Evolutionary conservation across 169 alveolate genomes (phyloP), one percentile per base, ranked within the genome.

Genomic region (Eimeria maxima): DNA sequence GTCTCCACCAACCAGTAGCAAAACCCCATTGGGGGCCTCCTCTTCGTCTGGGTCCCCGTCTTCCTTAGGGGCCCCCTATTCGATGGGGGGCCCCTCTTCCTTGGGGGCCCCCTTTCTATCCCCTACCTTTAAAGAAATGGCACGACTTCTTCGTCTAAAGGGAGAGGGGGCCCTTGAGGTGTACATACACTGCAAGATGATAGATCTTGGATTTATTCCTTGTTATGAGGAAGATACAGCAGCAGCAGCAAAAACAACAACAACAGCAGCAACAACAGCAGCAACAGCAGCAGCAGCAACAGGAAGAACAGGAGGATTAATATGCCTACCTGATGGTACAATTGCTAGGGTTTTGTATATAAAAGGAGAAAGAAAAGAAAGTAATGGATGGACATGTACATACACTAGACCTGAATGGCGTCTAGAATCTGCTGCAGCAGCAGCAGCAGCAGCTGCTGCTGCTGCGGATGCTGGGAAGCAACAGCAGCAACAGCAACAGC

Each of bases 391-490:
- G 90, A 80, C 73, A 69, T 80, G 90, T 50, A 80, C 90, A 63
- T 80, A 47, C 69, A 80, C 90, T 71, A 69, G 90, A 33, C 90
- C 90, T 5, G 90, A 80, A 45, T 80, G 90, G 90, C 90, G 90
- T 27, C 65, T 78, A 20, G 33, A 42, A 8, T 60, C 67, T 22
- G 74, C 74, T 65, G 74, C 74, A 11, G 74, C 74, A n/a, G n/a
- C n/a, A n/a, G n/a, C n/a, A n/a, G n/a, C n/a, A n/a, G n/a, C n/a
- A 24, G n/a, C 22, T 14, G 24, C 22, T 57, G 67, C 22, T 57
- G 80, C 80, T 29, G 57, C 86, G 13, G 38, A 8, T 24, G 11
- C 42, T 24, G 50, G 29, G 84, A 44, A 73, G 84, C 84, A 73
- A 47, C 86, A 74, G 86, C 86, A 74, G 86, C 86, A 74, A 45